Conservation (phyloP, 306 rosid species). For the Cucurbita pepo region DNA sequence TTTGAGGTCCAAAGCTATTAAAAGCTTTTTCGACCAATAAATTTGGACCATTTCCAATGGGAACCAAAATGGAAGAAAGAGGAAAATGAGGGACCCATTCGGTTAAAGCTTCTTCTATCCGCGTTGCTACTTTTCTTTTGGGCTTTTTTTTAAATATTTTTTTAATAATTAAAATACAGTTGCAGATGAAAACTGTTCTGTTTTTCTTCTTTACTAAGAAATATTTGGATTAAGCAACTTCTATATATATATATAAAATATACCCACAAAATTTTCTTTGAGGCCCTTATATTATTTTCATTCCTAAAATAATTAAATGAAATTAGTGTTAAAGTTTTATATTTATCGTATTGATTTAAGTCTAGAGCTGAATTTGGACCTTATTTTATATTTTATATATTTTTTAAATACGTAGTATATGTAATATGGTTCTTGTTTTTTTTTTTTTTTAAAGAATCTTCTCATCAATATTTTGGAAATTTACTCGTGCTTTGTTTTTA, state of each 20-base stretch:
- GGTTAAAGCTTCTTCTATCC: not conserved
- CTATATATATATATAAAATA: not conserved
- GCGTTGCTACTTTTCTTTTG: not conserved
- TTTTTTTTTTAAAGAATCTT: no score
- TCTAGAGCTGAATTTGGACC: no score
- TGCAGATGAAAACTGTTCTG: not conserved
- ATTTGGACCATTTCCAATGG: slow-evolving; percentile 33
- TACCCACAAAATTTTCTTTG: not conserved
- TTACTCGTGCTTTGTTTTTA: no score
- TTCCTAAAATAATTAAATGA: not conserved
- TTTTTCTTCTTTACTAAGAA: not conserved
- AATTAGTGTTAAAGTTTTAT: not conserved
- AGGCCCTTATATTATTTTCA: not conserved
- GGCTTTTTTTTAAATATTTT: not conserved
- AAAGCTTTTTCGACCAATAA: slow-evolving; percentile 22
- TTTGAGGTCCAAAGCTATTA: not conserved
- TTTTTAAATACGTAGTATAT: no score
- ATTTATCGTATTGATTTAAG: no score
- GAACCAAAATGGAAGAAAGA: not conserved
- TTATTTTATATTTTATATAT: no score
- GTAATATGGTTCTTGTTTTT: no score
- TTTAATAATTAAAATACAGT: not conserved
- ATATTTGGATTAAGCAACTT: not conserved
- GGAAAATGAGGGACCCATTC: not conserved
- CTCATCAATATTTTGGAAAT: no score